A percentile compares a stretch with the other conserved stretches of the same genome.
These are phyloP conservation scores for Trametes coccinea DNA, from an alignment of 768 basidiomycete genomes.

Conservation along the genomic window DNA sequence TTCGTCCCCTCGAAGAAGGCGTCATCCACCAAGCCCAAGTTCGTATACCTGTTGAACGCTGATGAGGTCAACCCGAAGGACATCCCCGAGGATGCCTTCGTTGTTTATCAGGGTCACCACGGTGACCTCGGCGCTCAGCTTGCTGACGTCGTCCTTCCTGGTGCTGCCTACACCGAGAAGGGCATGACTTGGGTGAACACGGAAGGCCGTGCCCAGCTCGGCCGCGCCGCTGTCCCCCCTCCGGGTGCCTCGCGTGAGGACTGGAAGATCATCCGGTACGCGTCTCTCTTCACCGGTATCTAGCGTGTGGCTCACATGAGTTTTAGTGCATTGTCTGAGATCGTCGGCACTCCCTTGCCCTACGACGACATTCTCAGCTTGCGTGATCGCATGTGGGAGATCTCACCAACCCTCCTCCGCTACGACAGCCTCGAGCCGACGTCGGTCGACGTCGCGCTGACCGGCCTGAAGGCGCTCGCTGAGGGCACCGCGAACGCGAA, in stretches of 20 bases:
- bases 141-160: conserved; percentile 96
- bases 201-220: conserved; percentile 90
- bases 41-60: conserved; percentile 94
- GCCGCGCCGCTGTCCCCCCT: conserved; percentile 87
- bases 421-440: conserved; percentile 82
- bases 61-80: conserved; percentile 88
- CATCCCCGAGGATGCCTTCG: conserved; percentile 90
- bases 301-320: neutral
- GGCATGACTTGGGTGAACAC: conserved; percentile 94
- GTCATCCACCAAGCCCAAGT: conserved; percentile 79
- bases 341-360: conserved; percentile 76
- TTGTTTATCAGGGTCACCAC: conserved; percentile 98
- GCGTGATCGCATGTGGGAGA: conserved; percentile 95
- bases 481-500: conserved; percentile 53
- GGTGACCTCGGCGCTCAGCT: conserved; percentile 95
- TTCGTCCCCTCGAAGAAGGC: conserved; percentile 87
- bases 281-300: neutral
- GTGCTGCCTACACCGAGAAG: conserved; percentile 92
- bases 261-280: conserved; percentile 93
- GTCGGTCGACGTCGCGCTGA: conserved; percentile 67
- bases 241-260: conserved; percentile 97
- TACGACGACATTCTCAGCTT: conserved; percentile 86
- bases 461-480: conserved; percentile 65
- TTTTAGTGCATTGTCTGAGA: conserved; percentile 82
- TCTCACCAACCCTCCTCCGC: conserved; percentile 85